A percentile compares a stretch with the other conserved stretches of the same genome.
Conservation (phyloP, 305 asterid genomes). For the Fraxinus xanthoxyloides region DNA sequence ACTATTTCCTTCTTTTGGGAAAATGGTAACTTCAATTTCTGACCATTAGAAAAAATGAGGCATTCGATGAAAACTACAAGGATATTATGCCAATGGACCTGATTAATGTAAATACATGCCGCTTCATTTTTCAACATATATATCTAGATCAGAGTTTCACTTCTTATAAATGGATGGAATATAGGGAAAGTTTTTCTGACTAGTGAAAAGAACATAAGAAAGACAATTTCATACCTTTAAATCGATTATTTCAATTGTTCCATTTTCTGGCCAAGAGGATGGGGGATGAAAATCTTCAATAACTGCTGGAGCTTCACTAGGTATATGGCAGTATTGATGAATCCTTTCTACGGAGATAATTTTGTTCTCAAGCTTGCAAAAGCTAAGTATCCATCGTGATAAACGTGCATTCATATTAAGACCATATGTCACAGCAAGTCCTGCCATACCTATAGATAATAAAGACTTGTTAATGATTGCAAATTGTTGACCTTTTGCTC, state of each 20-base stretch:
- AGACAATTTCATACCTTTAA: conserved; percentile 59
- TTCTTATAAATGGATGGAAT: not conserved
- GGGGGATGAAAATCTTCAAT: conserved; percentile 72
- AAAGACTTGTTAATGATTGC: conserved; percentile 9
- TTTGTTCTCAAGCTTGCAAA: conserved; percentile 99
- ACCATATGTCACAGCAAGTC: conserved; percentile 97
- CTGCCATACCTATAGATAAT: conserved; percentile 79
- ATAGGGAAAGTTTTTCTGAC: not conserved
- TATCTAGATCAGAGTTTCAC: not conserved
- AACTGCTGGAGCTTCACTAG: conserved; percentile 88
- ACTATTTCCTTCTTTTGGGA: not conserved
- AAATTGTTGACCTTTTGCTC: not conserved
- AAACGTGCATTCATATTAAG: conserved; percentile 92
- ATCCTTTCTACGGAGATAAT: conserved; percentile 92
- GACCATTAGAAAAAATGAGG: not conserved
- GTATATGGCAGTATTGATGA: conserved; percentile 85
- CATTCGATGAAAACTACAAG: not conserved
- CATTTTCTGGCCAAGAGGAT: conserved; percentile 86
- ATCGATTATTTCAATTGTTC: conserved; percentile 72
- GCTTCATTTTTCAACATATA: not conserved
- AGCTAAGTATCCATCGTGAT: conserved; percentile 98
- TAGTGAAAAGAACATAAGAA: not conserved
- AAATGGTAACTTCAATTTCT: not conserved
- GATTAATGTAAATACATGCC: not conserved
- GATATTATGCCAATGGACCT: not conserved